Conservation (phyloP, 192 early-diverging fungal species). For the Geranomyces variabilis region DNA sequence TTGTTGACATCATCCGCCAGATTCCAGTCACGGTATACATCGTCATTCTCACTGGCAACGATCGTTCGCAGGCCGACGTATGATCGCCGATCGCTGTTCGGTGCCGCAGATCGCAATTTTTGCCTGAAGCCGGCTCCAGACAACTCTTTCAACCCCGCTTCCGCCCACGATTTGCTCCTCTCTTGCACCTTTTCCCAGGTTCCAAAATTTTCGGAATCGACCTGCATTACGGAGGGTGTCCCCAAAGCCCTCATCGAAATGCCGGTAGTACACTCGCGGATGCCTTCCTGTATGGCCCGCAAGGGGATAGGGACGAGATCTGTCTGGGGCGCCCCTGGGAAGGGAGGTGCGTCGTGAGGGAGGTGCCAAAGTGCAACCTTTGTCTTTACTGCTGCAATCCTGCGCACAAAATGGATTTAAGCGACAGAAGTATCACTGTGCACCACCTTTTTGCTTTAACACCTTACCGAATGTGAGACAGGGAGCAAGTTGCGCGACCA, state of each 20-base stretch:
- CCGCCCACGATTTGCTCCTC: background rate
- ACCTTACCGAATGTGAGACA: background rate
- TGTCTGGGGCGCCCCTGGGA: background rate
- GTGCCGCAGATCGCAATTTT: background rate
- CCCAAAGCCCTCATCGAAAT: background rate
- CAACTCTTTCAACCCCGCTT: background rate
- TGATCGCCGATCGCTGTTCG: background rate
- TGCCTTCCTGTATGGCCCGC: background rate
- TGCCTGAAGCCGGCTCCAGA: background rate
- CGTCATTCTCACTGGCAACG: background rate
- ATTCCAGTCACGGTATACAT: background rate
- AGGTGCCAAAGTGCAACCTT: background rate
- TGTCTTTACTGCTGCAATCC: background rate
- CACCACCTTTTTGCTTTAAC: no score
- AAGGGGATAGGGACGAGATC: background rate
- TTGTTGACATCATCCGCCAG: background rate
- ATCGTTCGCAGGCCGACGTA: background rate
- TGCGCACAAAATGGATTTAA: background rate
- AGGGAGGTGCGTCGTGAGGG: background rate
- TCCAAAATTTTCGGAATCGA: background rate
- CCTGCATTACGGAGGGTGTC: background rate
- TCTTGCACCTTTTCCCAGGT: background rate
- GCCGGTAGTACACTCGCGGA: background rate
- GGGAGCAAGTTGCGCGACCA: conserved; percentile 1
- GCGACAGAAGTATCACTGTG: no score